These are phyloP conservation scores for Aspergillus coremiiformis DNA, from an alignment of 495 filamentous ascomycete species.

Conservation along the genomic window DNA sequence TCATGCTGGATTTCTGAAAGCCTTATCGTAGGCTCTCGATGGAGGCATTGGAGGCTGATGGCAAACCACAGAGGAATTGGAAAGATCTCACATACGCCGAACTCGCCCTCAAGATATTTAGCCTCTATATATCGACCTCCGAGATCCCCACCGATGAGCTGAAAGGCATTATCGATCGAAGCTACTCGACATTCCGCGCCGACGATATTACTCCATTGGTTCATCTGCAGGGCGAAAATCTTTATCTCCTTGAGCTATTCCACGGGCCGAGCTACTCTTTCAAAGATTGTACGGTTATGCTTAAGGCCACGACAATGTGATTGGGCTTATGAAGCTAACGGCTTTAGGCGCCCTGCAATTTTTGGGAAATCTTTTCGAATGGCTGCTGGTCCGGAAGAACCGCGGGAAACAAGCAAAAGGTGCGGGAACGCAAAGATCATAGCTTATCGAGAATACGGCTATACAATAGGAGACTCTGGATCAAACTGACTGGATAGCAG, in stretches of 20 bases:
- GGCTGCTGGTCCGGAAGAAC: slow-evolving; percentile 81
- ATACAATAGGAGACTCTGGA: slow-evolving; percentile 6
- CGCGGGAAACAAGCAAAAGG: slow-evolving; percentile 52
- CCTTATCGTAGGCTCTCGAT: not conserved
- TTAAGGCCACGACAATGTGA: not conserved
- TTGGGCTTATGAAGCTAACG: not conserved
- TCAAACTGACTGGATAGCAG: slow-evolving; percentile 11
- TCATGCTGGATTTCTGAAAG: not conserved
- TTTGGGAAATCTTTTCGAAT: slow-evolving; percentile 93
- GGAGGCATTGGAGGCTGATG: not conserved
- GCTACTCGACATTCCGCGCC: slow-evolving; percentile 81
- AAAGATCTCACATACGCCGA: slow-evolving; percentile 68
- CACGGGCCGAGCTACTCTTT: slow-evolving; percentile 96
- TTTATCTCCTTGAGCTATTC: slow-evolving; percentile 89
- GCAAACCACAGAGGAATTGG: slow-evolving; percentile 41
- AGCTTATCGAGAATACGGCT: not conserved
- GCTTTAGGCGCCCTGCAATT: slow-evolving; percentile 69
- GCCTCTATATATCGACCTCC: slow-evolving; percentile 67
- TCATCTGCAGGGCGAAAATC: slow-evolving; percentile 58
- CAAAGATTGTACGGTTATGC: slow-evolving; percentile 53
- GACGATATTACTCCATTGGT: slow-evolving; percentile 65
- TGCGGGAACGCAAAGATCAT: slow-evolving; percentile 4
- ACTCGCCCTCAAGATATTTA: slow-evolving; percentile 63
- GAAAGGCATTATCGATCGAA: slow-evolving; percentile 66
- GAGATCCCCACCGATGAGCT: slow-evolving; percentile 81